These are phyloP conservation scores for Aspergillus spinulosporus DNA, from an alignment of 2,329 filamentous ascomycete genomes.

Conservation along the genomic window DNA sequence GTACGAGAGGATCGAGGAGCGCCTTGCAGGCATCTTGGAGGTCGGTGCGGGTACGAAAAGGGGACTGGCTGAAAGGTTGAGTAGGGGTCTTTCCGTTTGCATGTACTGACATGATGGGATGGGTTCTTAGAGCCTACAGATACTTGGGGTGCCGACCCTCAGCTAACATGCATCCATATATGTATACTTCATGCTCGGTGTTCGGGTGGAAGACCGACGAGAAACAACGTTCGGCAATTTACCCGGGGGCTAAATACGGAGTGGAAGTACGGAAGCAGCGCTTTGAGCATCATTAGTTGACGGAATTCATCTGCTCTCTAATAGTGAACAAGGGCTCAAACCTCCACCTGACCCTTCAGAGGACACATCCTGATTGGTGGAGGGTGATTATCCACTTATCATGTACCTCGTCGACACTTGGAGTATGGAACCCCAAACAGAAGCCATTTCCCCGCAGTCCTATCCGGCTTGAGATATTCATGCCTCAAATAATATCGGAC, in stretches of 20 bases:
- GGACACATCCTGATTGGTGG: constrained; percentile 2
- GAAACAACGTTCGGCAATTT: background rate
- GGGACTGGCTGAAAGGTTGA: constrained; percentile 30
- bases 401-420: background rate
- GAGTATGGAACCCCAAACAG: background rate
- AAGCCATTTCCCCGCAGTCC: background rate
- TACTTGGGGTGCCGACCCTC: background rate
- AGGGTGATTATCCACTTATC: constrained; percentile 8
- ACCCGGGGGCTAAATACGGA: background rate
- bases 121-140: background rate
- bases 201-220: constrained; percentile 7
- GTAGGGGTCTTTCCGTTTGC: constrained; percentile 33
- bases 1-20: constrained; percentile 68
- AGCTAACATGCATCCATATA: constrained; percentile 1
- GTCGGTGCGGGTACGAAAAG: constrained; percentile 31
- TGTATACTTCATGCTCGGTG: constrained; percentile 5
- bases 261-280: background rate
- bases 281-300: background rate
- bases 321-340: background rate
- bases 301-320: background rate
- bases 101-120: constrained; percentile 29
- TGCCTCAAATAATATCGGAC: too few relatives aligned
- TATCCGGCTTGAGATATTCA: background rate
- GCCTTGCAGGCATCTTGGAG: constrained; percentile 62
- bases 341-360: background rate